Evolutionary conservation across 2,329 filamentous ascomycete genomes (phyloP).

Genomic region (Dactylonectria estremocensis): DNA sequence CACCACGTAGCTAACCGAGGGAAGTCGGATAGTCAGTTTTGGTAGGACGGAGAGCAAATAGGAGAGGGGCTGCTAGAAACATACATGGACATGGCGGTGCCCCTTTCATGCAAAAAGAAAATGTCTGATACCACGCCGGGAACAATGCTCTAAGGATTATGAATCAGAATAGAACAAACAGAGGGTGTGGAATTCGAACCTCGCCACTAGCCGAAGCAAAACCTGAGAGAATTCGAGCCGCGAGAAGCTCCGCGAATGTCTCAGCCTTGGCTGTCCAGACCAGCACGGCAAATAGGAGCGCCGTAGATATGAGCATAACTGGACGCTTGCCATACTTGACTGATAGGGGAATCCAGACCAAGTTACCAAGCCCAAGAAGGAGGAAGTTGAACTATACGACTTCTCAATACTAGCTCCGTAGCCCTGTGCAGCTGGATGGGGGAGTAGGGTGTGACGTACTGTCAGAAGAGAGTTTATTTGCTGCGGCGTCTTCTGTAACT

Average conservation of each 20-base stretch:
- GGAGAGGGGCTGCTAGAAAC: not conserved
- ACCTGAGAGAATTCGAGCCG: constrained; percentile 4
- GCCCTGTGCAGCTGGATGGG: too few species aligned
- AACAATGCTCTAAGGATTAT: constrained; percentile 1
- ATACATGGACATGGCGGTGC: constrained; percentile 9
- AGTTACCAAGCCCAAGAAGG: constrained; percentile 5
- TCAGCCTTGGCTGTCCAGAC: constrained; percentile 7
- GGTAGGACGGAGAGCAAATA: too few species aligned
- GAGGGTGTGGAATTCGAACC: not conserved
- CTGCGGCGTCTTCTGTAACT: constrained; percentile 6
- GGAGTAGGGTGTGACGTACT: not conserved
- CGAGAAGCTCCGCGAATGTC: constrained; percentile 5
- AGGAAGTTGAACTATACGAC: constrained; percentile 9
- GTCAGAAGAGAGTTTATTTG: constrained; percentile 10
- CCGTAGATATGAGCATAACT: constrained; percentile 12
- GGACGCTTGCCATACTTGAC: constrained; percentile 14
- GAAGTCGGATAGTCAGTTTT: not conserved
- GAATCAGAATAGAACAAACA: constrained; percentile 1
- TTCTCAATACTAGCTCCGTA: not conserved
- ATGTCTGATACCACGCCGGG: constrained; percentile 11
- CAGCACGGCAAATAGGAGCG: constrained; percentile 1
- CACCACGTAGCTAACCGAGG: too few species aligned
- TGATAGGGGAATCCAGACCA: constrained; percentile 13
- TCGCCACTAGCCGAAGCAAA: constrained; percentile 12
- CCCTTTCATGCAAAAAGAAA: constrained; percentile 12